Evolutionary conservation across 2,329 filamentous ascomycete species (phyloP).

Genomic region (Venturia aucupariae): DNA sequence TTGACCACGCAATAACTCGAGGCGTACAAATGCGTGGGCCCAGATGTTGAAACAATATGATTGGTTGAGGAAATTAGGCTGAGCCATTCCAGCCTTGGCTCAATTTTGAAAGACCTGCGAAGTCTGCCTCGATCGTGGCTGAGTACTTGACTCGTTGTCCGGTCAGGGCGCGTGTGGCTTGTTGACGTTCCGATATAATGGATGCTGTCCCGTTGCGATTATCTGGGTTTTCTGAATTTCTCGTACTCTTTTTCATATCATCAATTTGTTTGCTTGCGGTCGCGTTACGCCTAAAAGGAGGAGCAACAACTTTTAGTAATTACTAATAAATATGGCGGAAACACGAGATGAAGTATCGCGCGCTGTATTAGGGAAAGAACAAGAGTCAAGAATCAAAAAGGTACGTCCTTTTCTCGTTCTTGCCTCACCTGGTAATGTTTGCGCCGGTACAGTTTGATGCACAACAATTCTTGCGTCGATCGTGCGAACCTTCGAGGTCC

Average conservation of each 20-base stretch:
- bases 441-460: too few relatives aligned
- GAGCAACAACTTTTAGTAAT: not conserved
- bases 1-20: not conserved
- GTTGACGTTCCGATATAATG: not conserved
- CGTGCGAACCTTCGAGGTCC: not conserved
- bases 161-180: slow-evolving; percentile 2
- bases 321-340: not conserved
- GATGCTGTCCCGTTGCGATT: not conserved
- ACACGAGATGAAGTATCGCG: not conserved
- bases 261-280: not conserved
- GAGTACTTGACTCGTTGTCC: not conserved
- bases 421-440: too few relatives aligned
- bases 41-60: not conserved
- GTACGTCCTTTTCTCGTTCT: not conserved
- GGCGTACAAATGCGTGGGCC: not conserved
- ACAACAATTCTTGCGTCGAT: too few relatives aligned
- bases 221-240: not conserved
- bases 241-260: not conserved
- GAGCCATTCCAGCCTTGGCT: slow-evolving; percentile 1
- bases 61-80: not conserved
- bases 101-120: not conserved
- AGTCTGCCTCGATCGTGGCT: slow-evolving; percentile 6
- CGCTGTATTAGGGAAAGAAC: not conserved
- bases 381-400: not conserved
- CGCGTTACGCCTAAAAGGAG: not conserved